Conservation (phyloP, 495 filamentous ascomycete species). For the Cercophora newfieldiana region DNA sequence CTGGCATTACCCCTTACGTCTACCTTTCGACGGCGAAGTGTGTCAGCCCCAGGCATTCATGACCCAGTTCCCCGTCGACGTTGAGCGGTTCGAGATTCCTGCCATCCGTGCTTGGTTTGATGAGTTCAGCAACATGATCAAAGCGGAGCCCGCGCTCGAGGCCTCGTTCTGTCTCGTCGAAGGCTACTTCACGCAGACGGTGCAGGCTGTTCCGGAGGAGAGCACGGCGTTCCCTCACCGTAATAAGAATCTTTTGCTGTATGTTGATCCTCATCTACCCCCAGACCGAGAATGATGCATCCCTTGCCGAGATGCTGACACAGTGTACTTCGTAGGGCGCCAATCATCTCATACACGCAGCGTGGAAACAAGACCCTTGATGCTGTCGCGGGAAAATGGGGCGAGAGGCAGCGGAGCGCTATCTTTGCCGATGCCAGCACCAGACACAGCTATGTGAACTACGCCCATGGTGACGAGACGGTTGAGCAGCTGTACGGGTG, state of each 20-base stretch:
- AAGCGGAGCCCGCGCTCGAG: conserved; percentile 23
- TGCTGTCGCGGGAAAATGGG: background rate
- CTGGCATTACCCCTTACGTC: no score
- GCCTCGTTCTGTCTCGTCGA: conserved; percentile 53
- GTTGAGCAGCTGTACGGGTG: conserved; percentile 46
- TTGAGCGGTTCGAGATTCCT: conserved; percentile 43
- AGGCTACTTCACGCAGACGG: conserved; percentile 49
- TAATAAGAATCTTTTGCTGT: conserved; percentile 40
- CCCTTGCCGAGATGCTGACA: background rate
- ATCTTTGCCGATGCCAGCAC: background rate
- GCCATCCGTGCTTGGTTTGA: conserved; percentile 45
- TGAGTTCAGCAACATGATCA: conserved; percentile 35
- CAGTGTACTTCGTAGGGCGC: background rate
- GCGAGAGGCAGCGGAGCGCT: background rate
- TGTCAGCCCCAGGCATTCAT: conserved; percentile 44
- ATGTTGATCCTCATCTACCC: background rate
- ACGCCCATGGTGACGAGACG: conserved; percentile 46
- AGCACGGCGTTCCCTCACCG: conserved; percentile 49
- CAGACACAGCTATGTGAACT: conserved; percentile 46
- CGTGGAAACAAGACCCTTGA: background rate
- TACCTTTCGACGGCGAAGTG: conserved; percentile 23
- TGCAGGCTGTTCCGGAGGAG: conserved; percentile 22
- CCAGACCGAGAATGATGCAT: background rate
- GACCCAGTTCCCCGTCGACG: conserved; percentile 47
- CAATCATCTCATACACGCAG: background rate